Conservation (phyloP, 139 green algal genomes). For the Coelastrella sp. region DNA sequence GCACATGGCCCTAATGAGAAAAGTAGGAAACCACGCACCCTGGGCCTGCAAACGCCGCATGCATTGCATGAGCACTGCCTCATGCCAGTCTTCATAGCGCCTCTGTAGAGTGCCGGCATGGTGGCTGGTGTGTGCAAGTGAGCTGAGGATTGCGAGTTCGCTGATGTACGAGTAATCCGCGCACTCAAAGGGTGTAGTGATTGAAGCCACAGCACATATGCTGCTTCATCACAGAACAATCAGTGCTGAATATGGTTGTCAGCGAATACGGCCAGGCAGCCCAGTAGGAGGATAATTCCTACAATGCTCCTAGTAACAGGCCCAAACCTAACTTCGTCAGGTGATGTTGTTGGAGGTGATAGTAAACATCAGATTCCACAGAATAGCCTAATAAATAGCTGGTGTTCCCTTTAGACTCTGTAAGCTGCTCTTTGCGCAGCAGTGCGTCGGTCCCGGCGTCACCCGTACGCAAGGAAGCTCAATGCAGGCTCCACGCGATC, state of each 20-base stretch:
- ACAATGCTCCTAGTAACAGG: background rate
- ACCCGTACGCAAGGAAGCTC: too few species aligned
- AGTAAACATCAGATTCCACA: too few species aligned
- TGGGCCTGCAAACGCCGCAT: constrained; percentile 11
- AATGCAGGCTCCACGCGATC: too few species aligned
- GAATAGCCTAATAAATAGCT: too few species aligned
- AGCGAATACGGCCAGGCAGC: background rate
- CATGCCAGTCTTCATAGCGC: background rate
- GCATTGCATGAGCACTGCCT: constrained; percentile 33
- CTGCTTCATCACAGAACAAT: too few species aligned
- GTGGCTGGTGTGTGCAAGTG: constrained; percentile 7
- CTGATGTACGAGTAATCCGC: background rate
- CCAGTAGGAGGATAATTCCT: background rate
- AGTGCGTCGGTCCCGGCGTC: too few species aligned
- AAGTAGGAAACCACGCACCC: background rate
- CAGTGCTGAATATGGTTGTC: background rate
- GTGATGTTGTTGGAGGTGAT: background rate
- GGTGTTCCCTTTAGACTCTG: too few species aligned
- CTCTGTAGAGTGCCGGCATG: constrained; percentile 1
- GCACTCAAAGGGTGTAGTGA: too few species aligned
- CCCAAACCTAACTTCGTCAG: background rate
- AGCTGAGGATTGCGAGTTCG: background rate
- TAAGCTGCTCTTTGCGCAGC: too few species aligned
- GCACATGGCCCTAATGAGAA: background rate
- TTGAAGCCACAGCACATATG: too few species aligned